Base-by-base conservation (phyloP, 768 basidiomycete species). In the Lepiota subincarnata region DNA sequence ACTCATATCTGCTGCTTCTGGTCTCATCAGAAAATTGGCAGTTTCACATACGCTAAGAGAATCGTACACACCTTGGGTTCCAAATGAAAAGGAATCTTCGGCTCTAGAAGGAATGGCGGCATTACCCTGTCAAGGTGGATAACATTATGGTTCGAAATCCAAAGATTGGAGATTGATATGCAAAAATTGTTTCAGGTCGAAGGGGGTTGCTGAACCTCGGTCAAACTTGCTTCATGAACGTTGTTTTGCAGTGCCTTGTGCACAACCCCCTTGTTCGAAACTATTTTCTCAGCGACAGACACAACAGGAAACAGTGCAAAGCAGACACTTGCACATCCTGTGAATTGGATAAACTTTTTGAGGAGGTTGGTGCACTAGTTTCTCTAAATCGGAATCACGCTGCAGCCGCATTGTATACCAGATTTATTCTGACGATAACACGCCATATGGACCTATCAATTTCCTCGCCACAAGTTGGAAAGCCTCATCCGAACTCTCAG, bases 221-320 rank as follows among this genome's bases (percentile, higher is more conserved):
- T 1, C 87, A 93, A 66, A 98, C 94, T 0, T 98, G 96, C 64
- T 98, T 93, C 71, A 78, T 98, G 60, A 96, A 92, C 58, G 92
- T 87, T 48, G 84, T 97, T 18, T 77, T 98, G 10, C 96, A 98
- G 67, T 83, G 82, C 11, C 86, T 98, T 61, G 75, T 90, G 6
- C 88, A 92, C 68, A 98, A 97, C 60, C 95, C 96, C 0, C 74
- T 96, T 4, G 73, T 98, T 4, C 82, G 92, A 31, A 88, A 91
- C 60, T 91, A 89, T 66, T 98, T 93, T 63, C 82, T 98, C 20
- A 81, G 87, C 53, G 96, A 98, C 68, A 89, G 84, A 65, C 96
- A 98, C 65, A 92, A 94, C 63, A 76, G 69, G 60, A 76, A 70
- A 56, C 69, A 82, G 42, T 93, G 92, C 66, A 87, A 83, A 62